These are phyloP conservation scores for Kodamaea sp. DNA, from an alignment of 1,139 yeast genomes.

Conservation along the genomic window DNA sequence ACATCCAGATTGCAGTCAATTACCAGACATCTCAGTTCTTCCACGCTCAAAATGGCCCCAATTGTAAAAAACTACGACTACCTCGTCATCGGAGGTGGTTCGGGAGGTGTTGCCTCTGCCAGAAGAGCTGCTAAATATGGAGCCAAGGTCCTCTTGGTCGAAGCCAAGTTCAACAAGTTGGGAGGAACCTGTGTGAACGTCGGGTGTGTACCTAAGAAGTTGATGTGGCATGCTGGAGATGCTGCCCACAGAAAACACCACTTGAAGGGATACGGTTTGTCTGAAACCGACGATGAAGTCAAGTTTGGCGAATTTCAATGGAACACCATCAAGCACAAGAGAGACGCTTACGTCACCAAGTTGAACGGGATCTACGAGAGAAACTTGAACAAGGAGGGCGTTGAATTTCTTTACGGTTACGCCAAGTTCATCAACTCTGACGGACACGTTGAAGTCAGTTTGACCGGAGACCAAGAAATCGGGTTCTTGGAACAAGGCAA, in stretches of 20 bases:
- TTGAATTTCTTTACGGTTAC: constrained; percentile 84
- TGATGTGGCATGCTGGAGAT: constrained; percentile 97
- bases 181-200: constrained; percentile 99
- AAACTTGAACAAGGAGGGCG: constrained; percentile 85
- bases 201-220: constrained; percentile 98
- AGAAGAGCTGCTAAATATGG: constrained; percentile 96
- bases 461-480: constrained; percentile 44
- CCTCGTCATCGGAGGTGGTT: constrained; percentile 98
- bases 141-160: constrained; percentile 81
- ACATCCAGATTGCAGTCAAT: constrained; percentile 10
- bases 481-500: constrained; percentile 33
- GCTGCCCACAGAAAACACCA: constrained; percentile 73
- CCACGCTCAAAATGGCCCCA: constrained; percentile 51
- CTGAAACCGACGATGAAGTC: constrained; percentile 53
- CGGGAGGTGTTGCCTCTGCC: constrained; percentile 98
- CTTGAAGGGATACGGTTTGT: constrained; percentile 80
- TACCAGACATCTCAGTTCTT: constrained; percentile 28
- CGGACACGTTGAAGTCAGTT: constrained; percentile 77
- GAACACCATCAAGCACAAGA: constrained; percentile 74
- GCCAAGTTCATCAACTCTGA: constrained; percentile 66
- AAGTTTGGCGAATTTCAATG: constrained; percentile 69
- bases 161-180: constrained; percentile 63
- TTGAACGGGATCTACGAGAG: constrained; percentile 91
- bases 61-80: constrained; percentile 71
- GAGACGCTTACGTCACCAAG: constrained; percentile 87